Evolutionary conservation across 2,329 filamentous ascomycete genomes (phyloP).

Genomic region (Tolypocladium ovalisporum): DNA sequence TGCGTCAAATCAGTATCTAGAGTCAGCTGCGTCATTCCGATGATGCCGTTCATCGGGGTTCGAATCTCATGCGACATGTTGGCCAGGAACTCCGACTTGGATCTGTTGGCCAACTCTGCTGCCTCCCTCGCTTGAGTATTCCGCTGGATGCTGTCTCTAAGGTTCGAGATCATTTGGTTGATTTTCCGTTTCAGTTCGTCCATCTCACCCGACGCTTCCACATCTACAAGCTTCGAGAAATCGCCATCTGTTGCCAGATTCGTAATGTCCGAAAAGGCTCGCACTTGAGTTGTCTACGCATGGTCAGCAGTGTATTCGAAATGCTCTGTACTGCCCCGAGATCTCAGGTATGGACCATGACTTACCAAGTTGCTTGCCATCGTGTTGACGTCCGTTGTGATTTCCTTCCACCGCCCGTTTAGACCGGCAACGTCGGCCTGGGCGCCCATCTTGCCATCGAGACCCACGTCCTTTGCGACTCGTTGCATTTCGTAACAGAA

Average conservation of each 20-base stretch:
- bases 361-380: conserved; percentile 66
- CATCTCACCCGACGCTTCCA: conserved; percentile 97
- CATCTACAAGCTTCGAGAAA: conserved; percentile 92
- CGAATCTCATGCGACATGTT: conserved; percentile 99
- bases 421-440: conserved; percentile 91
- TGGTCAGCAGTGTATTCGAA: conserved; percentile 14
- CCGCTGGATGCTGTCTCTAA: conserved; percentile 90
- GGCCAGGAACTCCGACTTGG: conserved; percentile 94
- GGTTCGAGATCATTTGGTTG: conserved; percentile 96
- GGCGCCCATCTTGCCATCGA: conserved; percentile 96
- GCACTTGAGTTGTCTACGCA: conserved; percentile 80
- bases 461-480: conserved; percentile 91
- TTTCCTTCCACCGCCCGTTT: conserved; percentile 94
- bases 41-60: conserved; percentile 95
- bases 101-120: conserved; percentile 93
- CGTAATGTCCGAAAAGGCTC: conserved; percentile 95
- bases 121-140: conserved; percentile 94
- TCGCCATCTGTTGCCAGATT: conserved; percentile 94
- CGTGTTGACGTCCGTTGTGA: conserved; percentile 92
- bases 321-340: not conserved
- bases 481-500: conserved; percentile 95
- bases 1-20: conserved; percentile 90
- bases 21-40: conserved; percentile 94
- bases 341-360: conserved; percentile 12
- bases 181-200: conserved; percentile 98